Evolutionary conservation across 2,329 filamentous ascomycete species (phyloP).

Genomic region (Talaromyces marneffei): DNA sequence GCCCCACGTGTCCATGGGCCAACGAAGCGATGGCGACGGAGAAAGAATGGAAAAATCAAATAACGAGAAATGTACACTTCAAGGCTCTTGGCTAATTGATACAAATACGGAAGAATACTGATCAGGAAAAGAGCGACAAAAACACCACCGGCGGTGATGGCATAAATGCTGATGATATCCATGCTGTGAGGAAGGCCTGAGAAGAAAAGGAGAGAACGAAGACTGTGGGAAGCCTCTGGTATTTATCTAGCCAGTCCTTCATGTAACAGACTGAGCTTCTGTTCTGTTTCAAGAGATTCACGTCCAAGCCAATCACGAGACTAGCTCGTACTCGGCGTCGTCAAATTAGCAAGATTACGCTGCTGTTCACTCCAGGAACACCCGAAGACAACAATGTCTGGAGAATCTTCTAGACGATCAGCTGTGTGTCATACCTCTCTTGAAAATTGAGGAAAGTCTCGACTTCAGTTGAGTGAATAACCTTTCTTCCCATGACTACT

Average conservation of each 20-base stretch:
- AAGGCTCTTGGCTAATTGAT: not conserved
- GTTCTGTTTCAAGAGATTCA: not conserved
- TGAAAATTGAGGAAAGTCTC: not conserved
- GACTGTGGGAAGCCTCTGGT: not conserved
- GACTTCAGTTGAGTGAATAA: not conserved
- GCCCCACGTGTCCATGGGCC: conserved; percentile 17
- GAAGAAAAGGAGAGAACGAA: not conserved
- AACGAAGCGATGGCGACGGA: conserved; percentile 10
- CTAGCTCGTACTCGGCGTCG: not conserved
- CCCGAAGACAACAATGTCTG: not conserved
- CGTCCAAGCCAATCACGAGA: not conserved
- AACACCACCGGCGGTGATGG: not conserved
- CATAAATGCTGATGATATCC: conserved; percentile 5
- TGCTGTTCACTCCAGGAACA: not conserved
- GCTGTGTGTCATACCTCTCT: not conserved
- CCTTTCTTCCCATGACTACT: not conserved
- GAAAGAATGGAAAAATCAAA: no score
- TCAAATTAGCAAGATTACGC: not conserved
- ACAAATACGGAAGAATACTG: conserved; percentile 2
- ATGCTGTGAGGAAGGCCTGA: not conserved
- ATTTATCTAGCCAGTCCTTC: not conserved
- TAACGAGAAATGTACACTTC: not conserved
- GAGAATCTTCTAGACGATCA: not conserved
- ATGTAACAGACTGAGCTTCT: not conserved
- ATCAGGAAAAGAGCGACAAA: not conserved